phyloP scores from a whole-genome alignment of 345 rosid genomes.

The Euphorbia tirucalli region DNA sequence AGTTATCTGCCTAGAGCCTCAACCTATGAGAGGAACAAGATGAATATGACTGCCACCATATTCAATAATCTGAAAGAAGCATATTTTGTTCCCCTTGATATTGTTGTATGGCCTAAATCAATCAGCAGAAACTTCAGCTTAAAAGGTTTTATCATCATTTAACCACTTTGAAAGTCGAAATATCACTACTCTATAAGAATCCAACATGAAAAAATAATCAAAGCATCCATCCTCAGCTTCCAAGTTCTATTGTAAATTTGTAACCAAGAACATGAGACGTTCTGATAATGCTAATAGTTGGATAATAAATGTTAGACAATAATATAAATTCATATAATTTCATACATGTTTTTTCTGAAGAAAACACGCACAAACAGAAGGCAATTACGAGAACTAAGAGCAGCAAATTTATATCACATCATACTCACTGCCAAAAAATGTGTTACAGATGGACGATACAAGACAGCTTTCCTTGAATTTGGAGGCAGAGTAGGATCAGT shows the following conservation, averaged over 20 bases:
- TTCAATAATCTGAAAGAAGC: background rate
- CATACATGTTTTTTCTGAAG: background rate
- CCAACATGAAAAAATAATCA: background rate
- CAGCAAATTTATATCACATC: constrained; percentile 6
- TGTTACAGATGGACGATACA: constrained; percentile 82
- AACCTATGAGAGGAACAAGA: background rate
- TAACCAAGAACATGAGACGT: background rate
- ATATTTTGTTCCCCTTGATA: background rate
- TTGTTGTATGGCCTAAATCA: background rate
- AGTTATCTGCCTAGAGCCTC: background rate
- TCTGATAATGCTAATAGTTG: background rate
- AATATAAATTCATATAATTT: background rate
- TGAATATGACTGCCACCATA: background rate
- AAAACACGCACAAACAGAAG: background rate
- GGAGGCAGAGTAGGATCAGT: constrained; percentile 88
- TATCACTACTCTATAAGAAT: background rate
- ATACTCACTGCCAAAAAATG: constrained; percentile 86
- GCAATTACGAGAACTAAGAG: background rate
- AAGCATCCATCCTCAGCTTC: background rate
- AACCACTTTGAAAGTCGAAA: constrained; percentile 3
- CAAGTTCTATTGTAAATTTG: background rate
- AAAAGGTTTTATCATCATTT: background rate
- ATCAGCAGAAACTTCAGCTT: background rate
- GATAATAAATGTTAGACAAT: background rate
- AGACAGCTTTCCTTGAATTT: constrained; percentile 81